Base-by-base conservation (phyloP, 2,329 filamentous ascomycete species). In the Penicillium freii region DNA sequence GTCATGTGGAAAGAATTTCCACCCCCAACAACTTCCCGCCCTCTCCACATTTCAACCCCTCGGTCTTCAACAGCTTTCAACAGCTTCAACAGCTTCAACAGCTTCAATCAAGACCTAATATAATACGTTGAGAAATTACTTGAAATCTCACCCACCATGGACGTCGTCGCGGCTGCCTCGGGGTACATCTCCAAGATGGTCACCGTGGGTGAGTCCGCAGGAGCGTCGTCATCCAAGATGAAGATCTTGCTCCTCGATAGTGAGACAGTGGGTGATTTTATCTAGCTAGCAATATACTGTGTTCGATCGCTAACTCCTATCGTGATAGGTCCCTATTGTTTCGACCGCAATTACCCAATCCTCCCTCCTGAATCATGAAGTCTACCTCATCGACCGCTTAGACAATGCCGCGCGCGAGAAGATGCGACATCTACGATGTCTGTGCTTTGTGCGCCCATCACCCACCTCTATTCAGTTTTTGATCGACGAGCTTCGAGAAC, bases 181-280 rank as follows among this genome's bases (percentile, higher is more conserved):
- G 90, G 91, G 78, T 99, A 99, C 81, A 89, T 99, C 82, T 89
- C 88, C 75, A 96, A 92, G 84, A 96, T 99, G 86, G 87, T 97
- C 75, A 89, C 91, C 64, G 86, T 86, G 64, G 90, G 90, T 70
- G 92, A 96, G 80, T 72, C 76, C 70, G 81, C 85, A 43, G 84
- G 85, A 57, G 69, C 72, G 59, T 83, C 85, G 44, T 82, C 87
- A 50, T 87, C 90, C 23, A 97, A 97, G 81, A 99, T 99, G 94
- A 99, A 99, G 86, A 94, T 97, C 60, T 80, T 99, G 56, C 81
- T 99, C 62, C 81, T 99, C 67, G 94, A 99, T 76, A 88, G 86
- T 77, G 94, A 97, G 77, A 99, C 94, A 64, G 86, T 87, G 79
- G 75, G 84, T 80, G 73, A 77, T 76, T 78, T 78, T 69, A 68